Percentiles rank a stretch among this genome's conserved stretches.
These are phyloP conservation scores for Candida arabinofermentans DNA, from an alignment of 805 yeast species.

Conservation along the genomic window DNA sequence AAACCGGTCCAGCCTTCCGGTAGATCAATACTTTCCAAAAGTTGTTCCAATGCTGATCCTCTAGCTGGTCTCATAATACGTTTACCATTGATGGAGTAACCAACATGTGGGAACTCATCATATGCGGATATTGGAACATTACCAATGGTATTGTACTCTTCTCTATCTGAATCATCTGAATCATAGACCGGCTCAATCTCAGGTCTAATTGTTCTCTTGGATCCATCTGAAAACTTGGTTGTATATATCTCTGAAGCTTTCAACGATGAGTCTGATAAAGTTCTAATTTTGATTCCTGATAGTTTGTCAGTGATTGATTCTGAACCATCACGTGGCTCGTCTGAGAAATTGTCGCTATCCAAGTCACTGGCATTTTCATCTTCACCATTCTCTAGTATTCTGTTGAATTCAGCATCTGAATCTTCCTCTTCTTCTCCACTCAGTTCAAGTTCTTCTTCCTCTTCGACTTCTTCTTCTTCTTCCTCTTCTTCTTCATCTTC, in stretches of 20 bases:
- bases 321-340: slow-evolving; percentile 50
- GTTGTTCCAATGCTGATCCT: slow-evolving; percentile 88
- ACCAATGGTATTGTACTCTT: slow-evolving; percentile 81
- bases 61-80: slow-evolving; percentile 98
- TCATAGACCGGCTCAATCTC: slow-evolving; percentile 95
- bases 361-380: slow-evolving; percentile 30
- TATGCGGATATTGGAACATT: slow-evolving; percentile 90
- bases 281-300: slow-evolving; percentile 49
- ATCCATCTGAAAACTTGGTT: slow-evolving; percentile 71
- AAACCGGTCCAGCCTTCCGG: slow-evolving; percentile 99
- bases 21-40: slow-evolving; percentile 84
- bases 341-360: slow-evolving; percentile 41
- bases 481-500: slow-evolving; percentile 20
- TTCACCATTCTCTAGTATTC: slow-evolving; percentile 42
- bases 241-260: slow-evolving; percentile 32
- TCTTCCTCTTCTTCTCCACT: slow-evolving; percentile 36
- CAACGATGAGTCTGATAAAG: slow-evolving; percentile 38
- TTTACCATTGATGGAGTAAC: slow-evolving; percentile 95
- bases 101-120: slow-evolving; percentile 96
- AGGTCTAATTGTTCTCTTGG: slow-evolving; percentile 72
- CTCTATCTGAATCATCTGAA: slow-evolving; percentile 87
- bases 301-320: slow-evolving; percentile 49
- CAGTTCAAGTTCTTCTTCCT: slow-evolving; percentile 20
- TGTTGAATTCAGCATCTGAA: slow-evolving; percentile 61
- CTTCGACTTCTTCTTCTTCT: slow-evolving; percentile 15